These are phyloP conservation scores for Phytophthora cactorum DNA, from an alignment of 352 stramenopile genomes.

Conservation along the genomic window DNA sequence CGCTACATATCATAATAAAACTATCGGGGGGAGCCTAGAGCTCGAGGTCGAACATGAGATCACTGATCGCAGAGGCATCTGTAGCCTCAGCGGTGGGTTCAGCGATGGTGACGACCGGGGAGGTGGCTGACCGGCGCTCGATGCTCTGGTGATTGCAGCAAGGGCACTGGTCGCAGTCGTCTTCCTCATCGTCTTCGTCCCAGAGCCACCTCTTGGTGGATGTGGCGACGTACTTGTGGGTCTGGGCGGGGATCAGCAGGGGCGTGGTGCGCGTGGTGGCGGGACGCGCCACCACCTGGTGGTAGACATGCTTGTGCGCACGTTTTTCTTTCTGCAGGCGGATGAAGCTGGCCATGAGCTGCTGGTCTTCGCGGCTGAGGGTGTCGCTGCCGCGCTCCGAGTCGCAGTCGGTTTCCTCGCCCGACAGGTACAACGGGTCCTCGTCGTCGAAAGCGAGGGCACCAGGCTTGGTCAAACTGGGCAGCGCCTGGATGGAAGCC, in stretches of 20 bases:
- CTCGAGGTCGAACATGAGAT: conserved; percentile 78
- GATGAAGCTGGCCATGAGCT: conserved; percentile 58
- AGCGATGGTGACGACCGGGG: neutral
- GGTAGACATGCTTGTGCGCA: conserved; percentile 16
- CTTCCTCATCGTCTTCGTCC: conserved; percentile 54
- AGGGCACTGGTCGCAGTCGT: conserved; percentile 39
- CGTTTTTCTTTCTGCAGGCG: conserved; percentile 25
- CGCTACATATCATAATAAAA: conserved; percentile 48
- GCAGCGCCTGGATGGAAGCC: conserved; percentile 13
- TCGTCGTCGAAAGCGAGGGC: conserved; percentile 32
- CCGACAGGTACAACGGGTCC: conserved; percentile 50
- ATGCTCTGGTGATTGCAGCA: conserved; percentile 47
- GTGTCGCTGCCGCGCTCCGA: conserved; percentile 59
- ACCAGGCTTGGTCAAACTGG: conserved; percentile 10
- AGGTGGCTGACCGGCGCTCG: conserved; percentile 8
- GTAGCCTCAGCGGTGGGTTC: neutral
- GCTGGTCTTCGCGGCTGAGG: conserved; percentile 51
- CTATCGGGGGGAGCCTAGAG: conserved; percentile 47
- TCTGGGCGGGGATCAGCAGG: conserved; percentile 50
- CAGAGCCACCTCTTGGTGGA: conserved; percentile 48
- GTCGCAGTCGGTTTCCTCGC: conserved; percentile 76
- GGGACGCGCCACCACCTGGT: conserved; percentile 3
- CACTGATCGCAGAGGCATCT: conserved; percentile 25
- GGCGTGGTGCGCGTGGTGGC: conserved; percentile 25
- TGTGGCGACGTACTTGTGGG: conserved; percentile 42